A percentile compares a stretch with the other conserved stretches of the same genome.
Conservation (phyloP, 1,284 basidiomycete genomes). For the Ceratobasidium sp. region DNA sequence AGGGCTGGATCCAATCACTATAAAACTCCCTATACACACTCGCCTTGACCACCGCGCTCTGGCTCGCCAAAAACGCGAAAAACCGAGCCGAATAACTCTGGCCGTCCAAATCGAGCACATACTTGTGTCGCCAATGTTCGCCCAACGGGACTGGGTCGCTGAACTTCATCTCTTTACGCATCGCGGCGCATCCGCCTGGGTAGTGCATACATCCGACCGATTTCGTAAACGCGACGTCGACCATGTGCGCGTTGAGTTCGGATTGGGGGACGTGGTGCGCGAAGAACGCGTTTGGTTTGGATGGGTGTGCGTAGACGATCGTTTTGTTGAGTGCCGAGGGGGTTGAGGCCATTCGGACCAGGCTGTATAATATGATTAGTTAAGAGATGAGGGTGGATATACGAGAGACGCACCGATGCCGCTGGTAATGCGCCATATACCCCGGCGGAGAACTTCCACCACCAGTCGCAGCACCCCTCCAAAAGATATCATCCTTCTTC, state of each 20-base stretch:
- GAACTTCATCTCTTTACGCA: slow-evolving; percentile 79
- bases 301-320: slow-evolving; percentile 82
- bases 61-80: slow-evolving; percentile 87
- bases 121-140: slow-evolving; percentile 93
- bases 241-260: slow-evolving; percentile 82
- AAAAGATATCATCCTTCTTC: slow-evolving; percentile 81
- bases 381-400: neutral
- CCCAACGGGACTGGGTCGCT: slow-evolving; percentile 84
- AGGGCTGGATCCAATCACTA: slow-evolving; percentile 86
- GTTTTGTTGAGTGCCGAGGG: slow-evolving; percentile 70
- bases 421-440: slow-evolving; percentile 86
- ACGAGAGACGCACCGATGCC: slow-evolving; percentile 73
- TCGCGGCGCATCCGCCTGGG: slow-evolving; percentile 78
- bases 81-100: slow-evolving; percentile 95
- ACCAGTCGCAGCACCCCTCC: slow-evolving; percentile 93
- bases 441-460: slow-evolving; percentile 91
- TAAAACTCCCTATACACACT: slow-evolving; percentile 93
- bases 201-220: slow-evolving; percentile 61
- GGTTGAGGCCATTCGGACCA: slow-evolving; percentile 84
- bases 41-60: slow-evolving; percentile 90
- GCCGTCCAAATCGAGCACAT: slow-evolving; percentile 91
- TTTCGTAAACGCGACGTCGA: slow-evolving; percentile 92
- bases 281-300: slow-evolving; percentile 70
- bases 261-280: slow-evolving; percentile 70
- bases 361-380: slow-evolving; percentile 62